Conservation (phyloP, 345 rosid genomes). For the Populus tremula region DNA sequence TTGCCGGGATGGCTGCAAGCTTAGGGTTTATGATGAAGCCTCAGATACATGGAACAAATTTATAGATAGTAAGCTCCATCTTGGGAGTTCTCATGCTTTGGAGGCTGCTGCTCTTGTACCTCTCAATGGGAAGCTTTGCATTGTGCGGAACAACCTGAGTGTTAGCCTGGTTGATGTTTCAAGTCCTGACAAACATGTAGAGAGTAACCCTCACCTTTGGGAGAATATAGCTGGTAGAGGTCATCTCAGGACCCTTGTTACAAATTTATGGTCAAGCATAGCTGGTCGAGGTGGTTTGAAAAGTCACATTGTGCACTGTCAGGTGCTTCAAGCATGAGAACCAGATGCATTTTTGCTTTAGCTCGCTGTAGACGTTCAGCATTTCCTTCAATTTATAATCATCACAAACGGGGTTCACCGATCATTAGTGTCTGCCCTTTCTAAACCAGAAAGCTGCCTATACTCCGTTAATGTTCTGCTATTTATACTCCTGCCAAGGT, state of each 20-base stretch:
- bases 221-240: conserved; percentile 83
- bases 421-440: conserved; percentile 17
- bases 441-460: conserved; percentile 16
- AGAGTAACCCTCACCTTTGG: conserved; percentile 73
- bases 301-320: conserved; percentile 91
- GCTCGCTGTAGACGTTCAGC: conserved; percentile 14
- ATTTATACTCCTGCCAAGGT: conserved; percentile 21
- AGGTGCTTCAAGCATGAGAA: conserved; percentile 87
- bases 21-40: conserved; percentile 67
- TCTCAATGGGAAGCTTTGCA: conserved; percentile 76
- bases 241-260: conserved; percentile 69
- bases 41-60: conserved; percentile 79
- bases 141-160: conserved; percentile 92
- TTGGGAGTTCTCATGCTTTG: conserved; percentile 70
- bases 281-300: conserved; percentile 87
- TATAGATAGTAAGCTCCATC: conserved; percentile 85
- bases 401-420: conserved; percentile 12
- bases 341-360: conserved; percentile 12
- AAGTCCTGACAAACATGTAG: conserved; percentile 56
- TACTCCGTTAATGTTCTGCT: conserved; percentile 5
- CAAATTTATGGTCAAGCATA: conserved; percentile 81
- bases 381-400: conserved; percentile 11
- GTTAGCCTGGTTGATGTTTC: conserved; percentile 87
- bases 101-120: conserved; percentile 98
- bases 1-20: conserved; percentile 90